Percentiles rank a stretch among this genome's conserved stretches.
Evolutionary conservation across 257 asterid species (phyloP).

Genomic region (Rehmannia glutinosa): DNA sequence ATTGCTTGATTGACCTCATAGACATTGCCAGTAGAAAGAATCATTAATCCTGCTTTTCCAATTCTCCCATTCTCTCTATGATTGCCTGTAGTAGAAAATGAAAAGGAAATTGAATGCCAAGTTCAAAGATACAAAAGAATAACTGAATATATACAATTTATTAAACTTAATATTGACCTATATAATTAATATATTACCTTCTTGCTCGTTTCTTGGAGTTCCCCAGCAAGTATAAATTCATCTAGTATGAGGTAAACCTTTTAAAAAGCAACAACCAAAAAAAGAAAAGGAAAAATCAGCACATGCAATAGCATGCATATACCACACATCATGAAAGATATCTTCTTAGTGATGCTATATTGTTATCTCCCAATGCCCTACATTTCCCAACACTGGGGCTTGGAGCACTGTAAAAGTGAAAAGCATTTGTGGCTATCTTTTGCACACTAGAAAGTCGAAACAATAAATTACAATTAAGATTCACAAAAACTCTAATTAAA

Average conservation of each 20-base stretch:
- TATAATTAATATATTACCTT: too few relatives aligned
- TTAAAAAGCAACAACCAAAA: background rate
- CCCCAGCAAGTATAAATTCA: conserved; percentile 80
- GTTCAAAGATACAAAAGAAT: background rate
- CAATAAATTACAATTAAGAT: too few relatives aligned
- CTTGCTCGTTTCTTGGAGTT: conserved; percentile 80
- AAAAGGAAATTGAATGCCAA: too few relatives aligned
- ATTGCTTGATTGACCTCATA: background rate
- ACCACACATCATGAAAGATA: background rate
- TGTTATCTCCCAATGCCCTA: background rate
- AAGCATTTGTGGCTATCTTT: too few relatives aligned
- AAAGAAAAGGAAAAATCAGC: conserved; percentile 7
- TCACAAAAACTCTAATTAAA: too few relatives aligned
- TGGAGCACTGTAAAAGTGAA: background rate
- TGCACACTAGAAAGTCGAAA: background rate
- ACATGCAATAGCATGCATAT: background rate
- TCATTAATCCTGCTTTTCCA: conserved; percentile 64
- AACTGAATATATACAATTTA: background rate
- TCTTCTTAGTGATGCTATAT: background rate
- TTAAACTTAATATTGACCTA: background rate
- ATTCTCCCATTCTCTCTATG: conserved; percentile 79
- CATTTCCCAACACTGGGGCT: background rate
- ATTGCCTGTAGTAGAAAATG: conserved; percentile 43
- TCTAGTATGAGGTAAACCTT: conserved; percentile 73
- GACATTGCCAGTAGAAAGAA: background rate